These are phyloP conservation scores for Calonectria pseudoreteaudii DNA, from an alignment of 2,329 filamentous ascomycete genomes.

Conservation along the genomic window DNA sequence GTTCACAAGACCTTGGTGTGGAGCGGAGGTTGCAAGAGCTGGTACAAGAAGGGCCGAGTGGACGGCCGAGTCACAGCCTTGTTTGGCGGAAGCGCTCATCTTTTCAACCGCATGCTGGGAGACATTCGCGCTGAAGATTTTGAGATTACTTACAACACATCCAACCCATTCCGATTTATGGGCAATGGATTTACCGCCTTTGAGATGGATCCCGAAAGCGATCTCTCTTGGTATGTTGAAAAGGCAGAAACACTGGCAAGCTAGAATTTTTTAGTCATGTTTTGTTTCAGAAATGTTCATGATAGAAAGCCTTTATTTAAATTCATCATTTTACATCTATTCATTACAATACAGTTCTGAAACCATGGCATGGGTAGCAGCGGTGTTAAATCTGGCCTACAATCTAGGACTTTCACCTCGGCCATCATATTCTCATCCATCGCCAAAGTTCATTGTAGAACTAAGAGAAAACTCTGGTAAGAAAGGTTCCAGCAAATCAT, in stretches of 20 bases:
- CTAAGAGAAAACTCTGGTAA: constrained; percentile 34
- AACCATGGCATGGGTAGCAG: too few relatives aligned
- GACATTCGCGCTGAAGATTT: constrained; percentile 38
- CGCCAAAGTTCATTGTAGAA: constrained; percentile 23
- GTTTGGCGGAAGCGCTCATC: constrained; percentile 37
- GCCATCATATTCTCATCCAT: neutral
- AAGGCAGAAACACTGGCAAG: constrained; percentile 30
- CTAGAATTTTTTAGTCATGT: neutral
- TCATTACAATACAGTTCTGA: too few relatives aligned
- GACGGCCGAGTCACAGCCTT: constrained; percentile 36
- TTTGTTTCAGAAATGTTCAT: neutral
- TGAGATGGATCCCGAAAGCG: constrained; percentile 38
- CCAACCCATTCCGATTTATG: constrained; percentile 38
- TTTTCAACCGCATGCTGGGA: constrained; percentile 36
- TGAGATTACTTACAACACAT: constrained; percentile 34
- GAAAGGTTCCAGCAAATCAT: constrained; percentile 37
- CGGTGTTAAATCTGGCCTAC: too few relatives aligned
- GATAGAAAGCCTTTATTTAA: neutral
- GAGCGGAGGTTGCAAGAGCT: constrained; percentile 37
- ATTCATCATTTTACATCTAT: neutral
- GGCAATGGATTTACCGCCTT: constrained; percentile 37
- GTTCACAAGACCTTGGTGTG: constrained; percentile 38
- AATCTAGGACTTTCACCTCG: neutral
- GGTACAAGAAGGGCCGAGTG: constrained; percentile 34
- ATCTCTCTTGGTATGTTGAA: constrained; percentile 38